phyloP scores from a whole-genome alignment of 306 rosid genomes.

The Cucurbita ficifolia region DNA sequence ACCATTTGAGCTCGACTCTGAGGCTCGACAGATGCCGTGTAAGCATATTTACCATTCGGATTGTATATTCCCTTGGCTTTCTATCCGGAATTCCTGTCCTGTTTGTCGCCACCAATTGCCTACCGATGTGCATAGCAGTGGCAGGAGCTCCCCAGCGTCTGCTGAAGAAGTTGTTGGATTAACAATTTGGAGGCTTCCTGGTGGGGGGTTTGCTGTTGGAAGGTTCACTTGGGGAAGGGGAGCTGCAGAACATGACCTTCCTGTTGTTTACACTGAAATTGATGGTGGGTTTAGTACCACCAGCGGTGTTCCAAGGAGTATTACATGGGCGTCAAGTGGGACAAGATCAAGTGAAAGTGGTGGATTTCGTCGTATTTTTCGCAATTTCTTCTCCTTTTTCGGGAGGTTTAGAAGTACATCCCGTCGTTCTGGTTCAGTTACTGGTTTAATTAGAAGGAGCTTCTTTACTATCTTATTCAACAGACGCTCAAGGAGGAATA shows the following conservation, averaged over 20 bases:
- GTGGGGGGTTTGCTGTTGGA: constrained; percentile 71
- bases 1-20: constrained; percentile 32
- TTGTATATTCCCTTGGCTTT: constrained; percentile 62
- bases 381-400: constrained; percentile 28
- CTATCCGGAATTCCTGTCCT: constrained; percentile 56
- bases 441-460: constrained; percentile 11
- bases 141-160: constrained; percentile 23
- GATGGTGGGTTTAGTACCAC: constrained; percentile 54
- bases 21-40: constrained; percentile 69
- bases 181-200: constrained; percentile 65
- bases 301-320: constrained; percentile 40
- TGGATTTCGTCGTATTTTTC: constrained; percentile 26
- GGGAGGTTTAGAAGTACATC: constrained; percentile 33
- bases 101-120: constrained; percentile 62
- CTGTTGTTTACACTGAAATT: constrained; percentile 61
- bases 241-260: constrained; percentile 52
- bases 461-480: constrained; percentile 19
- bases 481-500: constrained; percentile 26
- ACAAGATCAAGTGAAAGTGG: constrained; percentile 38
- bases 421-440: constrained; percentile 17
- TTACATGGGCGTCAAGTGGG: constrained; percentile 31
- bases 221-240: constrained; percentile 55
- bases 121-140: constrained; percentile 25
- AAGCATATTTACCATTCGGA: constrained; percentile 58
- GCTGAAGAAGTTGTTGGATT: constrained; percentile 41